These are phyloP conservation scores for Coccomyxa sp. DNA, from an alignment of 139 green algal species.

Conservation along the genomic window DNA sequence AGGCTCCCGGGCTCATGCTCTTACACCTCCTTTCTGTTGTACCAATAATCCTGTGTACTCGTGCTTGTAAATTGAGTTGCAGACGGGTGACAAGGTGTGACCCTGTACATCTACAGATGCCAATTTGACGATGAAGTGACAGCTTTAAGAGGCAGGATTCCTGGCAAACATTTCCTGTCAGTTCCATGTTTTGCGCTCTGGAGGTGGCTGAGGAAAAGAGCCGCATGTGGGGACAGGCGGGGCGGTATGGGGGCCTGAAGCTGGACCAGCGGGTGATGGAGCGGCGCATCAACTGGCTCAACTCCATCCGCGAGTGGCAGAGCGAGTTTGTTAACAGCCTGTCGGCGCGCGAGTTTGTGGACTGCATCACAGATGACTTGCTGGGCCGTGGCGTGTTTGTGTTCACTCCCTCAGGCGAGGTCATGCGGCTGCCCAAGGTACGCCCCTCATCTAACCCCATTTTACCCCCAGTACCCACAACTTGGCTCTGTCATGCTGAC, in stretches of 20 bases:
- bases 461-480: background rate
- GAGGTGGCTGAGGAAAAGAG: no score
- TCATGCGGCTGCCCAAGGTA: conserved; percentile 71
- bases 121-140: no score
- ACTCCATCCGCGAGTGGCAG: conserved; percentile 76
- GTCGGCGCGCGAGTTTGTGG: conserved; percentile 78
- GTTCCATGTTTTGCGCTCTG: no score
- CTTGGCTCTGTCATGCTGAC: background rate
- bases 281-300: conserved; percentile 66
- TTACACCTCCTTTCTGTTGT: no score
- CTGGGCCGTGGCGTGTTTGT: conserved; percentile 76
- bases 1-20: no score
- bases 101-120: no score
- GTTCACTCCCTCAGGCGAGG: conserved; percentile 68
- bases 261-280: conserved; percentile 26
- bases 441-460: background rate
- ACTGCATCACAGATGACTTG: conserved; percentile 77
- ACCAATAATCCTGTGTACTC: no score
- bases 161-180: no score
- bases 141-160: no score
- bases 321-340: conserved; percentile 76
- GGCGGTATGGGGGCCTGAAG: background rate
- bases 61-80: no score
- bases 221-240: background rate
- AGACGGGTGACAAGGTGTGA: no score